Percentiles rank a stretch among this genome's conserved stretches.
These are phyloP conservation scores for Fusarium sacchari DNA, from an alignment of 2,329 filamentous ascomycete species.

Conservation along the genomic window DNA sequence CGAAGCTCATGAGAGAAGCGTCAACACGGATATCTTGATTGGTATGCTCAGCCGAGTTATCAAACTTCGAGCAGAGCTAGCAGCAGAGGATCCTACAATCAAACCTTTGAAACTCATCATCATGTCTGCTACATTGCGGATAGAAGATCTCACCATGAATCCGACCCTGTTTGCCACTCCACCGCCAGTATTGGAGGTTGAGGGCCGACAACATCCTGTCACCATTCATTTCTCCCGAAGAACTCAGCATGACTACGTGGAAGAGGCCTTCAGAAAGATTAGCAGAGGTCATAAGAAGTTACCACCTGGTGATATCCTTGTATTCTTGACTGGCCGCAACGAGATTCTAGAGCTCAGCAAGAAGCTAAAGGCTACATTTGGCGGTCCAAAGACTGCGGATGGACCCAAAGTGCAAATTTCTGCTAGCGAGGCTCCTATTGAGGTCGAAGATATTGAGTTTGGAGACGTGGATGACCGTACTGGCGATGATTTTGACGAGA, in stretches of 20 bases:
- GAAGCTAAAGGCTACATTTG: constrained; percentile 74
- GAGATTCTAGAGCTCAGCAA: constrained; percentile 90
- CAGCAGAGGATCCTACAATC: constrained; percentile 73
- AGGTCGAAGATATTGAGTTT: constrained; percentile 88
- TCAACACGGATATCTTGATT: constrained; percentile 98
- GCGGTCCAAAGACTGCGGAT: constrained; percentile 64
- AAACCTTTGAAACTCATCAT: constrained; percentile 92
- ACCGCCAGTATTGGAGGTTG: constrained; percentile 87
- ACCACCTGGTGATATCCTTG: constrained; percentile 88
- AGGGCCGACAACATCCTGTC: constrained; percentile 91
- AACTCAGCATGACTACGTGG: constrained; percentile 87
- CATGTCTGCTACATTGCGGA: constrained; percentile 95
- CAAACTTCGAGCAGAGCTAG: constrained; percentile 80
- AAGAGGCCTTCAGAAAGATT: constrained; percentile 90
- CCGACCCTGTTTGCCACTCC: constrained; percentile 77
- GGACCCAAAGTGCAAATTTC: constrained; percentile 78
- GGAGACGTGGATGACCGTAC: constrained; percentile 74
- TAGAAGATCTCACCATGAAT: constrained; percentile 91
- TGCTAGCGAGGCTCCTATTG: constrained; percentile 79
- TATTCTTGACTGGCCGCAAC: constrained; percentile 93
- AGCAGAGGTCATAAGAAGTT: constrained; percentile 88
- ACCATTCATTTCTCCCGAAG: constrained; percentile 87
- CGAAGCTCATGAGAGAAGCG: constrained; percentile 95
- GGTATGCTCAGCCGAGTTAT: constrained; percentile 96
- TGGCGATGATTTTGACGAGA: constrained; percentile 69